Evolutionary conservation across 2,329 filamentous ascomycete species (phyloP), one percentile per base, ranked within the genome.

Genomic region (Venturia nashicola): DNA sequence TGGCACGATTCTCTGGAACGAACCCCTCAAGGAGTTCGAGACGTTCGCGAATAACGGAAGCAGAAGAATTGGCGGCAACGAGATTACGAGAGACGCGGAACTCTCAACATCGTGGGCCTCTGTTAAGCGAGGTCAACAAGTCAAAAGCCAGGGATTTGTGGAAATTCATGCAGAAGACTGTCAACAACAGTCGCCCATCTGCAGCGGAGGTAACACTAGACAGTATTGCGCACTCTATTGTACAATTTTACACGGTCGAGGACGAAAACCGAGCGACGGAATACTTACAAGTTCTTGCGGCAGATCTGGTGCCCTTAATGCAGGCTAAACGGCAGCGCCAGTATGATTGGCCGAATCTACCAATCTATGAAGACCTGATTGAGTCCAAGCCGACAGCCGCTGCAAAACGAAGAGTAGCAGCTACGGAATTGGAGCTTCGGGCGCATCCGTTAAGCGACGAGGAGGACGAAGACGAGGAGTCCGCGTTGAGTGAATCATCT

Each of bases 221-320:
- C 9, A 44, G 20, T 16, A 44, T 65, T 27, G 65, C 63, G 16
- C 43, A 34, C 27, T 36, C 40, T 48, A 36, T 66, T 12, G 27
- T 36, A 6, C 57, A 59, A 48, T 18, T 44, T 18, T 76, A 74
- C 63, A 72, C 74, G 59, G 71, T 76, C 44, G 72, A 75, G 3
- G 70, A 74, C 14, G 63, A 69, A 6, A 68, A 71, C 14, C 68
- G 66, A 9, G 74, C 75, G 7, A 68, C 65, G 20, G 70, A 73
- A 32, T 71, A 74, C 11, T 67, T 76, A 4, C 63, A 72, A 3
- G 73, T 73, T 14, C 74, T 76, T 61, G 74, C 72, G 14, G 64
- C 68, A 23, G 75, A 76, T 48, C 61, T 76, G 9, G 70, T 72
- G 59, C 74, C 73, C 51, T 74, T 75, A 69, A 76, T 76, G 69